phyloP scores from a whole-genome alignment of 78 protist genomes.

The Chrysochromulina tobinii region DNA sequence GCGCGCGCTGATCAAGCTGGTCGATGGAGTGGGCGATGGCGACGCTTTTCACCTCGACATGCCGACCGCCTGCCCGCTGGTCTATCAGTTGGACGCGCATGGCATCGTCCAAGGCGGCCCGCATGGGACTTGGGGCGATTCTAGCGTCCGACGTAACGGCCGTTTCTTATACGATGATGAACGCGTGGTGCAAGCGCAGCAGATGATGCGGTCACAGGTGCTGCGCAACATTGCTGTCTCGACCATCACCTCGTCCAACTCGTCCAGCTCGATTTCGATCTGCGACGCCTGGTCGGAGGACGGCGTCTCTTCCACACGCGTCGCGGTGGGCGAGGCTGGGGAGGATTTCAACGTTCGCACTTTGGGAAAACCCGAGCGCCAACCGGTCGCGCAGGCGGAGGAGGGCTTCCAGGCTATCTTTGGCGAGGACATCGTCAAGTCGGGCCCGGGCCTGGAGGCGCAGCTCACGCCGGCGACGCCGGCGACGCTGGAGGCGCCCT shows the following conservation, averaged over 20 bases:
- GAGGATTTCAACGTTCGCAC: background rate
- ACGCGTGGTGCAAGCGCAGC: background rate
- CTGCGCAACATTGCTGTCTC: background rate
- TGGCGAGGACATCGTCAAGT: too few relatives aligned
- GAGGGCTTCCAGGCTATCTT: too few relatives aligned
- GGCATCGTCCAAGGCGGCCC: background rate
- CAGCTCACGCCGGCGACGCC: too few relatives aligned
- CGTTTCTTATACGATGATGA: background rate
- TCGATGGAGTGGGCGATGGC: conserved; percentile 77
- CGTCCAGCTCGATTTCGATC: background rate
- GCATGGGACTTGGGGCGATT: background rate
- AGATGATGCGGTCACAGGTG: background rate
- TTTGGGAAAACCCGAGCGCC: too few relatives aligned
- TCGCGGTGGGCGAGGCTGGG: background rate
- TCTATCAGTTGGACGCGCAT: conserved; percentile 71
- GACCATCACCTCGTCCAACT: background rate
- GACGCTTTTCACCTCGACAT: conserved; percentile 65
- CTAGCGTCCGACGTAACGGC: background rate
- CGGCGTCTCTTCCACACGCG: background rate
- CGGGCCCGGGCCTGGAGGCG: too few relatives aligned
- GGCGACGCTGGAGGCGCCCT: too few relatives aligned
- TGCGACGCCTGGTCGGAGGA: background rate
- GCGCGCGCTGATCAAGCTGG: conserved; percentile 85
- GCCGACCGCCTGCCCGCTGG: conserved; percentile 88
- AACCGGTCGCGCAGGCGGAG: too few relatives aligned